These are phyloP conservation scores for Pythium sp. DNA, from an alignment of 352 stramenopile species.

Conservation along the genomic window DNA sequence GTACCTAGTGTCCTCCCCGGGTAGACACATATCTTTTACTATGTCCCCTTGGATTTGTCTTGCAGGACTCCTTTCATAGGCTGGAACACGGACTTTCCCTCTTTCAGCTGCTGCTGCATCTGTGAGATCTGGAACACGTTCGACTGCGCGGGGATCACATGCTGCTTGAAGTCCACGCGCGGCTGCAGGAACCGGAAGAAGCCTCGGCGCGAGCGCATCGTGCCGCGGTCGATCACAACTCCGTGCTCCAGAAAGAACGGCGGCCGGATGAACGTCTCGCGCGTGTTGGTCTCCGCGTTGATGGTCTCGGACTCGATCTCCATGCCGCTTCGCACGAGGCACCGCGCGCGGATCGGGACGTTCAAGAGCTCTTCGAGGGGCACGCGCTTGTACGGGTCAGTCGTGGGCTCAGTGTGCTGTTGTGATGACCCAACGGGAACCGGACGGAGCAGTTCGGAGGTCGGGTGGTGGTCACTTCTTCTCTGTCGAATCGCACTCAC, in stretches of 20 bases:
- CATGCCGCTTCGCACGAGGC: slow-evolving; percentile 36
- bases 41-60: slow-evolving; percentile 6
- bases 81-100: neutral
- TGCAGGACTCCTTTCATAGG: neutral
- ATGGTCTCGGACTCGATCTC: slow-evolving; percentile 12
- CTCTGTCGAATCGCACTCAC: neutral
- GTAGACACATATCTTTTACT: neutral
- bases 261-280: slow-evolving; percentile 34
- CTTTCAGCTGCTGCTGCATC: slow-evolving; percentile 8
- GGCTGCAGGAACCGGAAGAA: slow-evolving; percentile 38
- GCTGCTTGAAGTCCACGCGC: slow-evolving; percentile 22
- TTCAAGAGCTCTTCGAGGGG: slow-evolving; percentile 49
- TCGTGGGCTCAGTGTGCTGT: neutral
- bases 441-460: slow-evolving; percentile 10
- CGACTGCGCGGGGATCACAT: slow-evolving; percentile 13
- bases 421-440: slow-evolving; percentile 1
- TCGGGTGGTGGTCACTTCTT: slow-evolving; percentile 1
- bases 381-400: slow-evolving; percentile 37
- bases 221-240: slow-evolving; percentile 44
- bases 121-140: slow-evolving; percentile 14
- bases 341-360: slow-evolving; percentile 38
- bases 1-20: neutral
- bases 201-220: slow-evolving; percentile 34
- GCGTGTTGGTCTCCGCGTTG: slow-evolving; percentile 16
- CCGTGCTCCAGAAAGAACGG: slow-evolving; percentile 43